Evolutionary conservation across 805 yeast genomes (phyloP).

Genomic region (Ogataea dorogensis): DNA sequence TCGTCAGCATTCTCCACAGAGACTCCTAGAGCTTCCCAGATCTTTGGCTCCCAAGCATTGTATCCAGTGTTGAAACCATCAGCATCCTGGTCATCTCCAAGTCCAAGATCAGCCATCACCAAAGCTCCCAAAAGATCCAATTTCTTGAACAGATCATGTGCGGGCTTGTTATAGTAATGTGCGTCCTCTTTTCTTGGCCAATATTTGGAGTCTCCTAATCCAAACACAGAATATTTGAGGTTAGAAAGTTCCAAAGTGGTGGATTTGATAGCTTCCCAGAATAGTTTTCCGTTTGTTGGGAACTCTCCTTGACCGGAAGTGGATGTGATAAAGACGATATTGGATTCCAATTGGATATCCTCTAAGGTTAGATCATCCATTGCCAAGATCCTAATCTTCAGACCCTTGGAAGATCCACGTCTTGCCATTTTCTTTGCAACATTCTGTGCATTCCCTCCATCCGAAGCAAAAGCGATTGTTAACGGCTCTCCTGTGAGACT

Average conservation of each 20-base stretch:
- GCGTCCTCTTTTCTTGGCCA: conserved; percentile 98
- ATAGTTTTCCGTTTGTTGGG: conserved; percentile 75
- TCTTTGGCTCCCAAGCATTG: conserved; percentile 74
- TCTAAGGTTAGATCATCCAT: conserved; percentile 74
- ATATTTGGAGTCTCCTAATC: conserved; percentile 79
- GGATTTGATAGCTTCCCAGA: conserved; percentile 74
- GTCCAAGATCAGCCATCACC: conserved; percentile 70
- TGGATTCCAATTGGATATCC: conserved; percentile 68
- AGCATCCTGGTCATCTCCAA: conserved; percentile 97
- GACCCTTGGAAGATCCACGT: conserved; percentile 78
- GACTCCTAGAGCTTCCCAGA: conserved; percentile 91
- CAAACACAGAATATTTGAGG: conserved; percentile 62
- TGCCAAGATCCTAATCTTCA: conserved; percentile 61
- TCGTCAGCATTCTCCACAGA: conserved; percentile 88
- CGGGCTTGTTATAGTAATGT: conserved; percentile 91
- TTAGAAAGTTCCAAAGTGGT: conserved; percentile 62
- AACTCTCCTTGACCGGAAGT: conserved; percentile 88
- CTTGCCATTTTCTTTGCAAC: conserved; percentile 76
- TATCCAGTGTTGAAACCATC: conserved; percentile 95
- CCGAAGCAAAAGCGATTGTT: conserved; percentile 83
- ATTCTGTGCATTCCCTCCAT: conserved; percentile 84
- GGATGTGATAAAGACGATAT: conserved; percentile 66
- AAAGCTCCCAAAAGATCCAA: conserved; percentile 71
- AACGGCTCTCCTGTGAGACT: conserved; percentile 92
- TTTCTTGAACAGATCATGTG: conserved; percentile 65